Conservation (phyloP, 2,329 filamentous ascomycete species). For the Cladosporium sp. region DNA sequence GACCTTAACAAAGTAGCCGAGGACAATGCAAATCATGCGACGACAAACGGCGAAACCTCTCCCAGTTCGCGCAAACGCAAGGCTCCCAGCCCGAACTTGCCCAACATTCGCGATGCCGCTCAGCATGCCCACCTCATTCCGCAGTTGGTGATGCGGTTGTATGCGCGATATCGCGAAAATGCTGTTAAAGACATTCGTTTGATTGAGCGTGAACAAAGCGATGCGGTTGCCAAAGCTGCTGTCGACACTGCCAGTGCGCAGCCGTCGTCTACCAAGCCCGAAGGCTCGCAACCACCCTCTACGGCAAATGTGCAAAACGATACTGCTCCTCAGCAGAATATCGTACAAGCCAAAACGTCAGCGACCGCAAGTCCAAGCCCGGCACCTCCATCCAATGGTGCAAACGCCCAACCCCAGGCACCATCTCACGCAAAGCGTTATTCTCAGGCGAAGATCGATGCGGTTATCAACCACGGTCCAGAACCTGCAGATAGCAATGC, state of each 20-base stretch:
- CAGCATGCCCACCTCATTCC: slow-evolving; percentile 66
- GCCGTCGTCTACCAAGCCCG: slow-evolving; percentile 35
- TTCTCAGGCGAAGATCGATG: slow-evolving; percentile 32
- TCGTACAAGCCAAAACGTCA: slow-evolving; percentile 11
- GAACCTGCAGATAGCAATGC: slow-evolving; percentile 28
- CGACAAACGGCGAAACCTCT: slow-evolving; percentile 46
- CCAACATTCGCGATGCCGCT: slow-evolving; percentile 62
- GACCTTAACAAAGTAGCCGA: slow-evolving; percentile 27
- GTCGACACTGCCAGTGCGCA: slow-evolving; percentile 34
- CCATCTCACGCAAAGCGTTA: slow-evolving; percentile 21
- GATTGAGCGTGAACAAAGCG: slow-evolving; percentile 65
- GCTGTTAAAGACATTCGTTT: slow-evolving; percentile 67
- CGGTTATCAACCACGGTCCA: slow-evolving; percentile 33
- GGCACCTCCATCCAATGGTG: slow-evolving; percentile 12
- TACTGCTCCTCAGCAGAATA: not conserved
- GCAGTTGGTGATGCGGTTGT: slow-evolving; percentile 67
- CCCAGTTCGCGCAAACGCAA: slow-evolving; percentile 67
- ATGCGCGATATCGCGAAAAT: slow-evolving; percentile 67
- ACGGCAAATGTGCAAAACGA: slow-evolving; percentile 21
- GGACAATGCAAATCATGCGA: slow-evolving; percentile 16
- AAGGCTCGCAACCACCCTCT: slow-evolving; percentile 32
- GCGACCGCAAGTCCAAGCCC: slow-evolving; percentile 18
- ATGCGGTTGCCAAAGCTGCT: slow-evolving; percentile 62
- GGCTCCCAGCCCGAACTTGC: slow-evolving; percentile 59
- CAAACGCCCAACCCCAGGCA: slow-evolving; percentile 13